phyloP scores from a whole-genome alignment of 2,329 filamentous ascomycete genomes.

The Xylaria sp. region DNA sequence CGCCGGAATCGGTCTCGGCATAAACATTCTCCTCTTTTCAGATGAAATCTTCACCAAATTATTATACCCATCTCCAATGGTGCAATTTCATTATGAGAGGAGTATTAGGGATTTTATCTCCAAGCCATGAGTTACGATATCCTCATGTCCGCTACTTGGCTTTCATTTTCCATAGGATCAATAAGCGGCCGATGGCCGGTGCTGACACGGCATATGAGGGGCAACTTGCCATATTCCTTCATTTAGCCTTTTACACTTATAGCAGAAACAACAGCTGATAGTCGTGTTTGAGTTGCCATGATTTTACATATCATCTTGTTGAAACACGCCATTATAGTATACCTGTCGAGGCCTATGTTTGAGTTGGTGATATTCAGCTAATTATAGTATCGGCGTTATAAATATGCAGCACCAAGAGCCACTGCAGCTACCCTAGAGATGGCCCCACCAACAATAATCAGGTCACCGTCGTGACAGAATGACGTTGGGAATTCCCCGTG shows the following conservation, averaged over 20 bases:
- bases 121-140: neutral
- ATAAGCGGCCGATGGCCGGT: neutral
- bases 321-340: neutral
- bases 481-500: conserved; percentile 23
- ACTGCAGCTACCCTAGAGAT: conserved; percentile 6
- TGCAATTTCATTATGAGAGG: no score
- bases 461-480: conserved; percentile 20
- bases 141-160: neutral
- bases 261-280: neutral
- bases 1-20: neutral
- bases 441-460: conserved; percentile 22
- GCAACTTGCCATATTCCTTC: neutral
- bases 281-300: neutral
- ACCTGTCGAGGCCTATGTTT: neutral
- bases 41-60: neutral
- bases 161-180: neutral
- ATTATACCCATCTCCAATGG: neutral
- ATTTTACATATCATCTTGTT: neutral
- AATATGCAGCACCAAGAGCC: neutral
- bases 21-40: neutral
- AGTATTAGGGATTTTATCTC: neutral
- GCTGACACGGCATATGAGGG: neutral
- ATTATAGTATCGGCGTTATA: neutral
- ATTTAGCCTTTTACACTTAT: neutral
- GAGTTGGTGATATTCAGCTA: neutral